Evolutionary conservation across 176 grass and related monocot genomes (phyloP), one percentile per base, ranked within the genome.

Genomic region (Bothriochloa decipiens): DNA sequence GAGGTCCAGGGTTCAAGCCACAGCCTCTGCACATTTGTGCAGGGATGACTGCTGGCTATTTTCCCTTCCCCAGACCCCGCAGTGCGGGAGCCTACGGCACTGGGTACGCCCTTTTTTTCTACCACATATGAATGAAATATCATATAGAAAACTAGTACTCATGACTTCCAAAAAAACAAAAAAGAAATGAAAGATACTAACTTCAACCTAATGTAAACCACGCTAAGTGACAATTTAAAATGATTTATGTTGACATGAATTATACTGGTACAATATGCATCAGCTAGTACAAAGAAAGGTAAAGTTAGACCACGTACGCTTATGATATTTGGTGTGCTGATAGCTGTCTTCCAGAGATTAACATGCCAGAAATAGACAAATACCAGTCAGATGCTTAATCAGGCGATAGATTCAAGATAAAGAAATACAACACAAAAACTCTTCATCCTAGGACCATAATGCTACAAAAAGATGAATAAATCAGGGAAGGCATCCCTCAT

Each of bases 281-380:
- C 11, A 35, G 23, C 20, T 45, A 6, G 4, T 81, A 80, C 71
- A 26, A 86, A 86, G 37, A 40, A 81, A 64, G 55, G 3, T 74
- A 57, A 81, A 94, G 83, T 64, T 68, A 70, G 33, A 63, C 5
- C 13, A 92, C 93, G 20, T 96, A 99, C 93, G 96, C 75, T 96
- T 99, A 71, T 99, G 96, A 82, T 99, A 99, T 76, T 96, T 96
- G 68, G 96, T 99, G 85, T 99, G 96, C 85, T 99, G 96, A n/a
- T 99, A 99, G 83, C 96, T 99, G 91, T 84, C 78, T 91, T 85
- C 85, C 83, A 85, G 45, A 84, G 81, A 53, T n/a, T 71, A 87
- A 83, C 83, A 88, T 90, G 86, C 13, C 18, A 65, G 74, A 88
- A 79, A 90, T 57, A 84, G 33, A 88, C 4, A 78, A 86, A 80